phyloP scores from a whole-genome alignment of 371 early-diverging fungal species.

The Rhizomucor miehei region DNA sequence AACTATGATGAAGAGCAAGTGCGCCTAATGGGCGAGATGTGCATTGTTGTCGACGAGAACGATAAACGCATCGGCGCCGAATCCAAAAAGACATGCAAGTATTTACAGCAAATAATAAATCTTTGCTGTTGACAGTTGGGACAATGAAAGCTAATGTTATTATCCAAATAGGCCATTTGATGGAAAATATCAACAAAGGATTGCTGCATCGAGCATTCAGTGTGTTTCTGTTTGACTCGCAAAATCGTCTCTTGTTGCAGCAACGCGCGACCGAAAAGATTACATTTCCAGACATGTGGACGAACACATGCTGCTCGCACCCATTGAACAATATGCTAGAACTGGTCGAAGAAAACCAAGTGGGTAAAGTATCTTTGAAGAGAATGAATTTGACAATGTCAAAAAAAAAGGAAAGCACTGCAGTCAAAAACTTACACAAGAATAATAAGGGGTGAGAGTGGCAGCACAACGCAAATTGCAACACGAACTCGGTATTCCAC shows the following conservation, averaged over 20 bases:
- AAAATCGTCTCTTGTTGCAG: slow-evolving; percentile 84
- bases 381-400: background rate
- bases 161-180: slow-evolving; percentile 82
- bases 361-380: slow-evolving; percentile 38
- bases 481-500: slow-evolving; percentile 92
- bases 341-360: slow-evolving; percentile 77
- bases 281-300: slow-evolving; percentile 95
- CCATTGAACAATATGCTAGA: slow-evolving; percentile 86
- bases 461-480: slow-evolving; percentile 82
- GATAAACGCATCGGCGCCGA: slow-evolving; percentile 84
- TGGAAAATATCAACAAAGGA: slow-evolving; percentile 84
- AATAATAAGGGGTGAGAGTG: slow-evolving; percentile 19
- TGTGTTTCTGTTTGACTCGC: slow-evolving; percentile 88
- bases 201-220: slow-evolving; percentile 96
- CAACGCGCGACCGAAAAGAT: slow-evolving; percentile 96
- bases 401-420: background rate
- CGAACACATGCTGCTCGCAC: slow-evolving; percentile 98
- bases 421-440: background rate
- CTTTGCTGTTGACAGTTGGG: background rate
- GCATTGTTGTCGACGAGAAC: slow-evolving; percentile 90
- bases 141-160: too few species aligned
- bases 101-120: background rate
- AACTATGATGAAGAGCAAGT: slow-evolving; percentile 84
- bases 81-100: slow-evolving; percentile 89
- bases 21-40: slow-evolving; percentile 95